Evolutionary conservation across 2,329 filamentous ascomycete species (phyloP).

Genomic region (Aspergillus neoniger): DNA sequence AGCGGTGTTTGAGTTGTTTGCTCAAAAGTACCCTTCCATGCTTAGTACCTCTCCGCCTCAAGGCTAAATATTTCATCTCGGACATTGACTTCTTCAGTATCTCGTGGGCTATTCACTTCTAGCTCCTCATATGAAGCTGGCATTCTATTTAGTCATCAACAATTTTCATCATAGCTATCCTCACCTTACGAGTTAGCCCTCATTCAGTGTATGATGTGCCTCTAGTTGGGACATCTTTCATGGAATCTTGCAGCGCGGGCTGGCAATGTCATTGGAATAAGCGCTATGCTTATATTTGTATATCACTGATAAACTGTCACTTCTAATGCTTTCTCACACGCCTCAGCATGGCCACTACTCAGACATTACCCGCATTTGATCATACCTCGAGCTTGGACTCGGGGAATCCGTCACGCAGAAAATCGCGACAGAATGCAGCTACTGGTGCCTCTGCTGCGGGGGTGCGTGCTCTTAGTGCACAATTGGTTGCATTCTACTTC

Average conservation of each 20-base stretch:
- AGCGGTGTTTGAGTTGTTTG: conserved; percentile 26
- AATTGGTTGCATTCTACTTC: conserved; percentile 88
- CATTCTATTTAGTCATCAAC: background rate
- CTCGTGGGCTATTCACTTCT: background rate
- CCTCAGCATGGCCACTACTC: conserved; percentile 1
- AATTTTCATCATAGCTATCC: background rate
- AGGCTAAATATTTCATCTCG: background rate
- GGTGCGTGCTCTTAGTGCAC: conserved; percentile 78
- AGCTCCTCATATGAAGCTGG: background rate
- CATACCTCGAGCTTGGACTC: conserved; percentile 17
- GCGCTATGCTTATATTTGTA: background rate
- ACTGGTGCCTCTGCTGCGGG: conserved; percentile 82
- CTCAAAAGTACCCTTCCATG: background rate
- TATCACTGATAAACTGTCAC: background rate
- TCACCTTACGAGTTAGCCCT: background rate
- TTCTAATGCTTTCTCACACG: background rate
- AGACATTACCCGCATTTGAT: conserved; percentile 21
- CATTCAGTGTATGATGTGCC: background rate
- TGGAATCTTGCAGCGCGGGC: background rate
- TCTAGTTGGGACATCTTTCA: background rate
- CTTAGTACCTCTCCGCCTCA: background rate
- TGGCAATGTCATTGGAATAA: conserved; percentile 2
- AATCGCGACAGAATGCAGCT: conserved; percentile 60
- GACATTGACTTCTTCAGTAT: background rate
- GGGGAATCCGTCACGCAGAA: conserved; percentile 34